These are phyloP conservation scores for Pseudogymnoascus sp. DNA, from an alignment of 2,329 filamentous ascomycete genomes.

Conservation along the genomic window DNA sequence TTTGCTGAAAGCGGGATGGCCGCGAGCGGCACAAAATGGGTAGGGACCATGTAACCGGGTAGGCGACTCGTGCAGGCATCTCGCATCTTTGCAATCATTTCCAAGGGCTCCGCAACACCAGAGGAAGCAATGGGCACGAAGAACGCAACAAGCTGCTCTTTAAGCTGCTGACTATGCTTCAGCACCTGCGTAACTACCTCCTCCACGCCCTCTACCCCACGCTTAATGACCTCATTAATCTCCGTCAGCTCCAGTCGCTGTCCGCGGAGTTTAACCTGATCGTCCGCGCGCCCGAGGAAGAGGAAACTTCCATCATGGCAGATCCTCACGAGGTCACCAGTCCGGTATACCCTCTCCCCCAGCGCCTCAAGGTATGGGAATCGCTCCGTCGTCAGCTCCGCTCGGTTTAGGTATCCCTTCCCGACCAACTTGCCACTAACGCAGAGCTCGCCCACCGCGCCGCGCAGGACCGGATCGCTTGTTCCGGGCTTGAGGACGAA, in stretches of 20 bases:
- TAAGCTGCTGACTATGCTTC: conserved; percentile 63
- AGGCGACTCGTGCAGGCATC: conserved; percentile 62
- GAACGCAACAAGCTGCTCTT: conserved; percentile 78
- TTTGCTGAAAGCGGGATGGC: conserved; percentile 76
- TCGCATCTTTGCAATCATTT: conserved; percentile 42
- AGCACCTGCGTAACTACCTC: conserved; percentile 71
- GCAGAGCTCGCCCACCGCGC: conserved; percentile 80
- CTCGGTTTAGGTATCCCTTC: conserved; percentile 77
- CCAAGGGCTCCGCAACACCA: neutral
- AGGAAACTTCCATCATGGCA: conserved; percentile 76
- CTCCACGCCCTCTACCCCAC: conserved; percentile 47
- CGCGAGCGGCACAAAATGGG: conserved; percentile 66
- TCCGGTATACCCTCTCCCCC: conserved; percentile 67
- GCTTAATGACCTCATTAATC: conserved; percentile 77
- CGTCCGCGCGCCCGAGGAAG: conserved; percentile 80
- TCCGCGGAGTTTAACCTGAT: conserved; percentile 85
- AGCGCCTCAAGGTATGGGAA: conserved; percentile 60
- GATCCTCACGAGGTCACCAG: conserved; percentile 79
- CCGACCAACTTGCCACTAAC: conserved; percentile 82
- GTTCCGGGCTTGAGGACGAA: conserved; percentile 68
- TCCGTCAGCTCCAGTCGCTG: conserved; percentile 86
- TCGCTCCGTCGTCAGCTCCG: conserved; percentile 66
- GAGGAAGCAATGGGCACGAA: conserved; percentile 37
- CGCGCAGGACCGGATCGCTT: conserved; percentile 63
- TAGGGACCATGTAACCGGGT: conserved; percentile 85